Evolutionary conservation across 768 basidiomycete species (phyloP).

Genomic region (Leccinum disarticulatum): DNA sequence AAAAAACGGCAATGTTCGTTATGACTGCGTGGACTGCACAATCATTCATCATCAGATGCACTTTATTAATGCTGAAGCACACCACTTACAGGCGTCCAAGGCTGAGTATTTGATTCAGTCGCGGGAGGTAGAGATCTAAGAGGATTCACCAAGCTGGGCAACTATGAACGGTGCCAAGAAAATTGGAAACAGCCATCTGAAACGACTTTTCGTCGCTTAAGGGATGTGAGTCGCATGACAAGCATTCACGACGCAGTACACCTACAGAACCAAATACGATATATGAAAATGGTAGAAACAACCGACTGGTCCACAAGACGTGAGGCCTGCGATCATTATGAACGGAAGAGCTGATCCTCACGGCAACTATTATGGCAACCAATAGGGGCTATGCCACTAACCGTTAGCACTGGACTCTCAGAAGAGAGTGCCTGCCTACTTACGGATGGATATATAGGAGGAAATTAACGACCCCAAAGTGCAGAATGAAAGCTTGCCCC

Average conservation of each 20-base stretch:
- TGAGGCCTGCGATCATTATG: conserved; percentile 13
- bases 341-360: conserved; percentile 8
- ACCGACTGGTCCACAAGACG: conserved; percentile 14
- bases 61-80: background rate
- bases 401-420: conserved; percentile 7
- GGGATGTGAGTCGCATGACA: background rate
- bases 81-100: conserved; percentile 15
- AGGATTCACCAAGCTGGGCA: conserved; percentile 17
- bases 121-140: background rate
- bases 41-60: conserved; percentile 5
- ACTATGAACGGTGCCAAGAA: conserved; percentile 20
- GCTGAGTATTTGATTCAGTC: conserved; percentile 12
- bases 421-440: conserved; percentile 9
- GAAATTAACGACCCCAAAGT: conserved; percentile 20
- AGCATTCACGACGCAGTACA: background rate
- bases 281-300: conserved; percentile 26
- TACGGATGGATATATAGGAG: conserved; percentile 20
- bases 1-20: conserved; percentile 16
- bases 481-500: conserved; percentile 25
- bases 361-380: conserved; percentile 23
- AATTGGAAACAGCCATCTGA: conserved; percentile 19
- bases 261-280: conserved; percentile 25
- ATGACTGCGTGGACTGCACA: conserved; percentile 17
- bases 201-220: conserved; percentile 16
- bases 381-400: conserved; percentile 14